Evolutionary conservation across 2,329 filamentous ascomycete genomes (phyloP).

Genomic region (Talaromyces sp.): DNA sequence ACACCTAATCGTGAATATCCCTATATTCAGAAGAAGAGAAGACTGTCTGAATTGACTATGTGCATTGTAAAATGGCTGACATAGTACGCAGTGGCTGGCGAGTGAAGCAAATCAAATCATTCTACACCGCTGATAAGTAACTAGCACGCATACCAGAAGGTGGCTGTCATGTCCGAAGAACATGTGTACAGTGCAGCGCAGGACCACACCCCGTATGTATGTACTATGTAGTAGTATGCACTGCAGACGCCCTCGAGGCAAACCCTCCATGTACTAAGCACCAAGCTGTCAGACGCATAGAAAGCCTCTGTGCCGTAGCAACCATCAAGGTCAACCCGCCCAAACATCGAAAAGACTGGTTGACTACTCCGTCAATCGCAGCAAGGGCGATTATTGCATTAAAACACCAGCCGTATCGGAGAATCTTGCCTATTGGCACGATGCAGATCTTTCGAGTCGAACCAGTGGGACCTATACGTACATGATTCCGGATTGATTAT

Average conservation of each 20-base stretch:
- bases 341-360: neutral
- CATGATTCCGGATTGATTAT: neutral
- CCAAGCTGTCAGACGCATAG: neutral
- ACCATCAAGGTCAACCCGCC: neutral
- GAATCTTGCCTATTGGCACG: constrained; percentile 5
- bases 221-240: constrained; percentile 1
- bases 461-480: neutral
- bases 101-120: neutral
- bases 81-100: constrained; percentile 9
- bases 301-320: neutral
- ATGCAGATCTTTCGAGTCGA: neutral
- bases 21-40: neutral
- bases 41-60: neutral
- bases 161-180: constrained; percentile 7
- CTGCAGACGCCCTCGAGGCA: constrained; percentile 3
- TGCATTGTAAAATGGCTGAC: neutral
- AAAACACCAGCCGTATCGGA: constrained; percentile 3
- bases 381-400: neutral
- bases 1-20: neutral
- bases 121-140: neutral
- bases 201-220: constrained; percentile 2
- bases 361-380: neutral
- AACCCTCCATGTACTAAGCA: neutral
- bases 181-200: constrained; percentile 12
- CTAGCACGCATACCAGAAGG: constrained; percentile 8